Conservation (phyloP, 169 alveolate species). For the Plasmodium coatneyi region DNA sequence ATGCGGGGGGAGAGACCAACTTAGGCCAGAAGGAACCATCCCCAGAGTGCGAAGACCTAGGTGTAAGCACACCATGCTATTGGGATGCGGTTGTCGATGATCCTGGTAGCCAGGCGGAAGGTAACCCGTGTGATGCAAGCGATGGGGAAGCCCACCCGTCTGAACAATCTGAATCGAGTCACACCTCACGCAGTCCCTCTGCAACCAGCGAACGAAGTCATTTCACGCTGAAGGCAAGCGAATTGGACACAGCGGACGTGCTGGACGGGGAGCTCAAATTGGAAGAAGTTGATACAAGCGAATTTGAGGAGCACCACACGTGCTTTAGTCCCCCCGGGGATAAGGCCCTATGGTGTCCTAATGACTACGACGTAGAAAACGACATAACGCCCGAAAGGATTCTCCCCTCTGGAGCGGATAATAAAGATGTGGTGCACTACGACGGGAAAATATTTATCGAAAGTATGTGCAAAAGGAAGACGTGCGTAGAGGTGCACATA, state of each 20-base stretch:
- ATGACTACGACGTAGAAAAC: neutral
- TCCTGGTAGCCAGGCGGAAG: neutral
- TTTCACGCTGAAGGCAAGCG: neutral
- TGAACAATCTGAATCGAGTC: neutral
- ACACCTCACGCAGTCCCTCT: neutral
- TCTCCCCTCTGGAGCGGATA: neutral
- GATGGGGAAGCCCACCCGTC: neutral
- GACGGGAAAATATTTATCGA: slow-evolving; percentile 33
- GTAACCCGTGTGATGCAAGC: neutral
- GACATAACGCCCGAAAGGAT: neutral
- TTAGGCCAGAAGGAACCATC: neutral
- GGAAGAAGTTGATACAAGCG: neutral
- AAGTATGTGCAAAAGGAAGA: slow-evolving; percentile 27
- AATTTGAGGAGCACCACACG: neutral
- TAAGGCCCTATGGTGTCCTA: neutral
- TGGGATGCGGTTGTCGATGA: neutral
- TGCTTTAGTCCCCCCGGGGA: neutral
- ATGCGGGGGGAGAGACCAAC: neutral
- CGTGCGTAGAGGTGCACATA: slow-evolving; percentile 23
- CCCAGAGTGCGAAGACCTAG: neutral
- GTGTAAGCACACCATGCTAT: neutral
- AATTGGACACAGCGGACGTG: neutral
- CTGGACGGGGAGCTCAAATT: neutral
- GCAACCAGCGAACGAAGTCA: neutral
- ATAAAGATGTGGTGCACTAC: slow-evolving; percentile 16